A percentile compares a stretch with the other conserved stretches of the same genome.
Conservation (phyloP, 495 filamentous ascomycete genomes). For the Lichenothelia convexa region DNA sequence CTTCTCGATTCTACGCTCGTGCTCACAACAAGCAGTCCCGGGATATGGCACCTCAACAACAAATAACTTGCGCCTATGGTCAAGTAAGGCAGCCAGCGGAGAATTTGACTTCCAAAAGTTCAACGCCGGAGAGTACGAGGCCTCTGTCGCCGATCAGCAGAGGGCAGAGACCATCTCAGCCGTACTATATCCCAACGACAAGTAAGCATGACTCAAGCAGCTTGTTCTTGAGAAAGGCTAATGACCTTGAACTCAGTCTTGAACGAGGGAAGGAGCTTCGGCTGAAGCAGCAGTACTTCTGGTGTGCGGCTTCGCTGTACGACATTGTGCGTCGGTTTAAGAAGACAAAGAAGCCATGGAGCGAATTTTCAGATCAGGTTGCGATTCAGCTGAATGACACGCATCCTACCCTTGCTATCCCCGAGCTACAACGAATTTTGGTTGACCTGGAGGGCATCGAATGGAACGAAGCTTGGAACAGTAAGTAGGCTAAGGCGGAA, state of each 20-base stretch:
- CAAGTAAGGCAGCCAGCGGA: conserved; percentile 85
- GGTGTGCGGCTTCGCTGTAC: conserved; percentile 89
- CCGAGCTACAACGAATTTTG: conserved; percentile 84
- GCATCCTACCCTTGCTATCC: conserved; percentile 88
- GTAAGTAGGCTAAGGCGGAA: conserved; percentile 25
- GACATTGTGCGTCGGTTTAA: conserved; percentile 97
- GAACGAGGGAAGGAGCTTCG: conserved; percentile 93
- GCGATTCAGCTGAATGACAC: conserved; percentile 98
- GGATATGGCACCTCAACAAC: conserved; percentile 78
- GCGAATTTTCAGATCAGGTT: conserved; percentile 79
- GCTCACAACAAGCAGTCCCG: conserved; percentile 32
- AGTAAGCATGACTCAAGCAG: conserved; percentile 22
- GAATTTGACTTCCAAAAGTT: conserved; percentile 99
- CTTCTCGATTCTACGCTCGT: no score
- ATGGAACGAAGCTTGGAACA: conserved; percentile 87
- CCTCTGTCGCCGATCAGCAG: conserved; percentile 89
- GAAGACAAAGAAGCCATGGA: conserved; percentile 84
- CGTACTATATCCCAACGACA: conserved; percentile 94
- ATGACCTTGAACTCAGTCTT: conserved; percentile 24
- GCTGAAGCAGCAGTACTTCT: conserved; percentile 98
- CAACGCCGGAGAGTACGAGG: conserved; percentile 96
- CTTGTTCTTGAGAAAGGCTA: not conserved
- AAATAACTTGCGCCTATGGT: conserved; percentile 94
- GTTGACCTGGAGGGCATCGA: conserved; percentile 76
- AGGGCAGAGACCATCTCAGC: conserved; percentile 94